A percentile compares a stretch with the other conserved stretches of the same genome.
Conservation (phyloP, 495 filamentous ascomycete species). For the Hypoxylon subgilvum region DNA sequence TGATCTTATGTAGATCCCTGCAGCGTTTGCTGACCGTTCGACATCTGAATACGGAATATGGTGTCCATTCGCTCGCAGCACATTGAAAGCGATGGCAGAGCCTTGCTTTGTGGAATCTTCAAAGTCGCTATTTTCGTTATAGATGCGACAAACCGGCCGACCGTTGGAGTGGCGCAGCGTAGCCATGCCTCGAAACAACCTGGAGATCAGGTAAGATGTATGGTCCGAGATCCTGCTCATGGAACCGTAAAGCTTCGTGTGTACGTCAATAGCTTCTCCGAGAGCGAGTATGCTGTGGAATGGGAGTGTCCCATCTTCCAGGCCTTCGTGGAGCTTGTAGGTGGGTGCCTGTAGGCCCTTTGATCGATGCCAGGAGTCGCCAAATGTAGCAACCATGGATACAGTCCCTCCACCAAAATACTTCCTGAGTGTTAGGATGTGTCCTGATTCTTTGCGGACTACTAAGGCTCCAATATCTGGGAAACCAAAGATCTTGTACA, state of each 20-base stretch:
- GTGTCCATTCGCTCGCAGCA: slow-evolving; percentile 59
- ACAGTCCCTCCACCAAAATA: slow-evolving; percentile 85
- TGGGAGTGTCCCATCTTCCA: slow-evolving; percentile 82
- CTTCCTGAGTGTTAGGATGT: slow-evolving; percentile 65
- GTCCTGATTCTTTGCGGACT: slow-evolving; percentile 66
- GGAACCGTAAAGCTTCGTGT: slow-evolving; percentile 64
- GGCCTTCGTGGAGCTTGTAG: slow-evolving; percentile 63
- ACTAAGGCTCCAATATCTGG: slow-evolving; percentile 77
- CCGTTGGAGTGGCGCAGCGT: slow-evolving; percentile 67
- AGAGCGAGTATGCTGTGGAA: slow-evolving; percentile 79
- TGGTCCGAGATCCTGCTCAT: slow-evolving; percentile 69
- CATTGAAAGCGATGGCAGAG: slow-evolving; percentile 73
- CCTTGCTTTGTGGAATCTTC: slow-evolving; percentile 67
- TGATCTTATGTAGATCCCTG: slow-evolving; percentile 70
- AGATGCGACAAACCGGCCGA: slow-evolving; percentile 61
- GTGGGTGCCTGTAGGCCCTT: slow-evolving; percentile 54
- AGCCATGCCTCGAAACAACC: slow-evolving; percentile 58
- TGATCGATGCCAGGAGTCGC: slow-evolving; percentile 67
- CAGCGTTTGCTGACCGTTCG: slow-evolving; percentile 65
- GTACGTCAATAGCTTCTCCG: slow-evolving; percentile 69
- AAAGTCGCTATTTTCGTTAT: slow-evolving; percentile 61
- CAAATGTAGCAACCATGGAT: slow-evolving; percentile 66
- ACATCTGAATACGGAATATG: slow-evolving; percentile 65
- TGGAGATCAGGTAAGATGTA: slow-evolving; percentile 60
- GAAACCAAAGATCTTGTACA: slow-evolving; percentile 86